Conservation (phyloP, 441 rosid species). For the Rhodomyrtus psidioides region DNA sequence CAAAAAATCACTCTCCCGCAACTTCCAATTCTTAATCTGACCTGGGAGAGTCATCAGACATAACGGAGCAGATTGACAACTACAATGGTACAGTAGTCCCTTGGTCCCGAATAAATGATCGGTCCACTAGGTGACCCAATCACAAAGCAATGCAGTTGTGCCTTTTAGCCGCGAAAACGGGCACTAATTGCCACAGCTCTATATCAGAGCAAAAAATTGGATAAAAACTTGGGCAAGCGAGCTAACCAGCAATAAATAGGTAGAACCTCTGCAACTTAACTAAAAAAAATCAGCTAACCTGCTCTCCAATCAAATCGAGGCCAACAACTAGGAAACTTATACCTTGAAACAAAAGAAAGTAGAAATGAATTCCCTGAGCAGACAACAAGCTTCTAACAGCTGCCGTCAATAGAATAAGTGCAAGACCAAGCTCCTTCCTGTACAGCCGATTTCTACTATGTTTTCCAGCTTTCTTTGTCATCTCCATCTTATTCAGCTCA, state of each 20-base stretch:
- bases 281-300: slow-evolving; percentile 40
- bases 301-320: slow-evolving; percentile 90
- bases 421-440: slow-evolving; percentile 77
- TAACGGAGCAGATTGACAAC: not conserved
- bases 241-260: not conserved
- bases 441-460: slow-evolving; percentile 56
- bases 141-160: not conserved
- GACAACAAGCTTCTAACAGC: slow-evolving; percentile 75
- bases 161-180: not conserved
- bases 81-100: not conserved
- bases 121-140: not conserved
- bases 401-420: slow-evolving; percentile 67
- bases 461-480: slow-evolving; percentile 34
- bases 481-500: slow-evolving; percentile 55
- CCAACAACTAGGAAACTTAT: slow-evolving; percentile 75
- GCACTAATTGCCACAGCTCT: not conserved
- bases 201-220: not conserved
- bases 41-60: not conserved
- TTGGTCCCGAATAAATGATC: not conserved
- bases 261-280: not conserved
- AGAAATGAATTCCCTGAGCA: slow-evolving; percentile 90
- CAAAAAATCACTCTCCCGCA: not conserved
- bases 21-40: not conserved
- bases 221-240: not conserved
- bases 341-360: slow-evolving; percentile 87